A percentile compares a stretch with the other conserved stretches of the same genome.
Conservation (phyloP, 2,329 filamentous ascomycete genomes). For the Xylariaceae sp. region DNA sequence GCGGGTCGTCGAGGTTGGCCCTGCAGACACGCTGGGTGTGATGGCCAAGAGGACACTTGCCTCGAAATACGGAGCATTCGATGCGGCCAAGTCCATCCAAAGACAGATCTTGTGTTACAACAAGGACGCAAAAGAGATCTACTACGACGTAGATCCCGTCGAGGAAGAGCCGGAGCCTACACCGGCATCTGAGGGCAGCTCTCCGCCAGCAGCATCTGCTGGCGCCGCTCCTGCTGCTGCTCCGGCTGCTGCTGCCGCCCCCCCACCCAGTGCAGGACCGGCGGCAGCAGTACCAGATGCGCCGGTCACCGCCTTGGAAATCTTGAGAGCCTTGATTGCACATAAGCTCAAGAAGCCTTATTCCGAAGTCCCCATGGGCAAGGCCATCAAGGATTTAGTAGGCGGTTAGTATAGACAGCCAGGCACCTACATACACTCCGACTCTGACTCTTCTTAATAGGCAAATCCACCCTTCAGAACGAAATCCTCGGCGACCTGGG, state of each 20-base stretch:
- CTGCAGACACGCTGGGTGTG: slow-evolving; percentile 89
- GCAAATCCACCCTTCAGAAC: slow-evolving; percentile 97
- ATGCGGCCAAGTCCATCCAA: slow-evolving; percentile 92
- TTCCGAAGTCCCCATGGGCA: slow-evolving; percentile 80
- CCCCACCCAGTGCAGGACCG: slow-evolving; percentile 69
- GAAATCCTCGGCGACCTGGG: slow-evolving; percentile 96
- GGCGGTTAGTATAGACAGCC: slow-evolving; percentile 68
- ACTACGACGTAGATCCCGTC: slow-evolving; percentile 94
- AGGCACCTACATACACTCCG: not conserved
- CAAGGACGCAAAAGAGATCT: slow-evolving; percentile 98
- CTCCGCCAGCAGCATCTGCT: slow-evolving; percentile 35
- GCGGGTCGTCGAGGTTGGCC: slow-evolving; percentile 95
- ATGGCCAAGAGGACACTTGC: slow-evolving; percentile 96
- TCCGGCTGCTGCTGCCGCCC: slow-evolving; percentile 40
- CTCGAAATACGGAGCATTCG: slow-evolving; percentile 97
- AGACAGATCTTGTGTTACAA: slow-evolving; percentile 98
- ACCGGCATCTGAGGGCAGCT: slow-evolving; percentile 34
- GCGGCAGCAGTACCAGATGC: slow-evolving; percentile 80
- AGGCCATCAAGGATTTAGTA: slow-evolving; percentile 97
- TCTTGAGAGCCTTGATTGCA: slow-evolving; percentile 81
- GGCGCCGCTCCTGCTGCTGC: slow-evolving; percentile 46
- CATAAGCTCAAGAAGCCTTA: slow-evolving; percentile 97
- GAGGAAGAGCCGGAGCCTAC: slow-evolving; percentile 75
- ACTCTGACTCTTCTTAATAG: slow-evolving; percentile 36
- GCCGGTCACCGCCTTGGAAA: slow-evolving; percentile 81